phyloP scores from a whole-genome alignment of 2,329 filamentous ascomycete genomes.

The Lachnellula subtilissima region DNA sequence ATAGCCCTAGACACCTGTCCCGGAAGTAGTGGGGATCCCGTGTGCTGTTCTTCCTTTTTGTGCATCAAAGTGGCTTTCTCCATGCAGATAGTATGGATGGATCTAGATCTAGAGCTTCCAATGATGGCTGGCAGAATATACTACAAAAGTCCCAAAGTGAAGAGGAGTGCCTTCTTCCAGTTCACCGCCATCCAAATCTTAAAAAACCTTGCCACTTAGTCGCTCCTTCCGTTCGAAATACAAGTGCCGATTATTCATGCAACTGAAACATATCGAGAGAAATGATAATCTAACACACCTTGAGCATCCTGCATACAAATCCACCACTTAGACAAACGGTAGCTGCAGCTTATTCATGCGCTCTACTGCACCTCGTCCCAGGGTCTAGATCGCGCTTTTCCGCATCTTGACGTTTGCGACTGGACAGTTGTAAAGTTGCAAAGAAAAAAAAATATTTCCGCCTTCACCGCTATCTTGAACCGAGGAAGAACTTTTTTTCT shows the following conservation, averaged over 20 bases:
- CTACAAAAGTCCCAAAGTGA: no score
- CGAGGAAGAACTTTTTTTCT: not conserved
- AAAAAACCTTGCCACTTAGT: constrained; percentile 8
- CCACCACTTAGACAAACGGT: not conserved
- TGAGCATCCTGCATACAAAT: not conserved
- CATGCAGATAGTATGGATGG: not conserved
- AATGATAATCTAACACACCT: not conserved
- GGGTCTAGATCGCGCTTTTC: constrained; percentile 11
- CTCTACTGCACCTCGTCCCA: not conserved
- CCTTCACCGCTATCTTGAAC: constrained; percentile 17
- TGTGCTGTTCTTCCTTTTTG: not conserved
- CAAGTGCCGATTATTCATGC: not conserved
- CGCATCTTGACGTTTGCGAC: constrained; percentile 21
- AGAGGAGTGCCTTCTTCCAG: constrained; percentile 1
- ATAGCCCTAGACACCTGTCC: not conserved
- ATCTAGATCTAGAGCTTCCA: no score
- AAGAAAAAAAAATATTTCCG: constrained; percentile 10
- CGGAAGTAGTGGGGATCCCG: not conserved
- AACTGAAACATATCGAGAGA: no score
- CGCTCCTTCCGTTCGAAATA: not conserved
- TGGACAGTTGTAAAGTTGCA: constrained; percentile 1
- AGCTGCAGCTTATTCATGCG: not conserved
- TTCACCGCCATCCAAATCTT: constrained; percentile 25
- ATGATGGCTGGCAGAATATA: no score
- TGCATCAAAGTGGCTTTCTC: not conserved